Evolutionary conservation across 257 asterid genomes (phyloP).

Genomic region (Paraleonurus japonicus): DNA sequence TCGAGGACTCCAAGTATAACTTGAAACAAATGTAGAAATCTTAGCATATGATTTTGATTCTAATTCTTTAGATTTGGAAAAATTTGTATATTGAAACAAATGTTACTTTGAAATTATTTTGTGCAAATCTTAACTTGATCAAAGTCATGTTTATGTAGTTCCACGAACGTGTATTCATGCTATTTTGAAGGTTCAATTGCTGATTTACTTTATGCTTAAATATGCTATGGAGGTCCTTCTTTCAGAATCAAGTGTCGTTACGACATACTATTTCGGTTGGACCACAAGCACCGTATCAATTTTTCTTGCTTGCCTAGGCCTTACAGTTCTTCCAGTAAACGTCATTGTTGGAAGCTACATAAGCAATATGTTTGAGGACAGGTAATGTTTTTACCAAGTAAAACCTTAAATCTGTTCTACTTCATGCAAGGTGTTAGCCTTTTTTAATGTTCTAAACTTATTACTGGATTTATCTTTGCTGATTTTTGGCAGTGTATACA

Average conservation of each 20-base stretch:
- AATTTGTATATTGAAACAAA: background rate
- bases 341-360: constrained; percentile 78
- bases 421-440: background rate
- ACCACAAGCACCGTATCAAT: constrained; percentile 72
- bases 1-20: background rate
- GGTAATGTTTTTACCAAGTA: constrained; percentile 42
- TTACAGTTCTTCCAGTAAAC: constrained; percentile 89
- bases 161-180: constrained; percentile 1
- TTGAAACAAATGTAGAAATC: background rate
- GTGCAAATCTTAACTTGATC: too few species aligned
- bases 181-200: constrained; percentile 77
- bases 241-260: constrained; percentile 89
- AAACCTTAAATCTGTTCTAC: background rate
- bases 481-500: background rate
- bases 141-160: background rate
- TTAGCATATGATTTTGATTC: background rate
- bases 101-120: background rate
- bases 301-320: constrained; percentile 85
- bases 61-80: background rate
- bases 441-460: background rate
- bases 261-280: constrained; percentile 82
- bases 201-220: constrained; percentile 93
- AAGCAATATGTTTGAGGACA: constrained; percentile 92
- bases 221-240: constrained; percentile 92
- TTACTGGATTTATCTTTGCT: background rate